phyloP scores from a whole-genome alignment of 2,329 filamentous ascomycete species.

The Colletotrichum abscissum region DNA sequence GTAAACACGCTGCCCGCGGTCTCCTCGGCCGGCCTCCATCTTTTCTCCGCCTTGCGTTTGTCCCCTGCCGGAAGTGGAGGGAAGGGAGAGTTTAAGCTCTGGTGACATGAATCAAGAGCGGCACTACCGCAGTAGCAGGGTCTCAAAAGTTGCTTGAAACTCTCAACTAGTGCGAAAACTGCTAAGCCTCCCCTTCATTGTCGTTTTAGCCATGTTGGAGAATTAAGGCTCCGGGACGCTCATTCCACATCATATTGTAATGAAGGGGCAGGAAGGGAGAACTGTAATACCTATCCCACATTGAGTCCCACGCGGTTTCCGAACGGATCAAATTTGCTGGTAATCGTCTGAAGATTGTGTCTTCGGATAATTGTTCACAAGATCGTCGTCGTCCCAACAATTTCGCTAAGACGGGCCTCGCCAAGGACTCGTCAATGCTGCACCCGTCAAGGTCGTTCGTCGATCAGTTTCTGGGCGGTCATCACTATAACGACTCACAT shows the following conservation, averaged over 20 bases:
- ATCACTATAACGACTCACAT: background rate
- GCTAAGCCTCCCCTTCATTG: background rate
- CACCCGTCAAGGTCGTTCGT: background rate
- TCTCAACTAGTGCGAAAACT: background rate
- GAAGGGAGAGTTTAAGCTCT: background rate
- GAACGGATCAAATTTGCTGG: background rate
- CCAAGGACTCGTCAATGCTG: background rate
- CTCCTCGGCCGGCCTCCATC: background rate
- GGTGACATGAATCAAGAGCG: background rate
- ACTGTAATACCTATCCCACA: background rate
- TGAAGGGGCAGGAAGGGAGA: background rate
- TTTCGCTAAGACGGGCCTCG: background rate
- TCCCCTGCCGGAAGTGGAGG: background rate
- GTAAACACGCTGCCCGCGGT: background rate
- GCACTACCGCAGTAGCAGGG: background rate
- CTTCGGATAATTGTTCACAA: background rate
- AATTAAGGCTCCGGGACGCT: conserved; percentile 13
- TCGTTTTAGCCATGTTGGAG: conserved; percentile 17
- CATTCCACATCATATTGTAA: conserved; percentile 16
- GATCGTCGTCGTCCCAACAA: conserved; percentile 1
- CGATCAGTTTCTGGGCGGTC: background rate
- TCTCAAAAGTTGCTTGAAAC: background rate
- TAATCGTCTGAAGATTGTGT: background rate
- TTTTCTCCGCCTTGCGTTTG: background rate
- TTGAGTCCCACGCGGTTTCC: background rate